phyloP scores from a whole-genome alignment of 306 rosid genomes.

The Malus sieversii region DNA sequence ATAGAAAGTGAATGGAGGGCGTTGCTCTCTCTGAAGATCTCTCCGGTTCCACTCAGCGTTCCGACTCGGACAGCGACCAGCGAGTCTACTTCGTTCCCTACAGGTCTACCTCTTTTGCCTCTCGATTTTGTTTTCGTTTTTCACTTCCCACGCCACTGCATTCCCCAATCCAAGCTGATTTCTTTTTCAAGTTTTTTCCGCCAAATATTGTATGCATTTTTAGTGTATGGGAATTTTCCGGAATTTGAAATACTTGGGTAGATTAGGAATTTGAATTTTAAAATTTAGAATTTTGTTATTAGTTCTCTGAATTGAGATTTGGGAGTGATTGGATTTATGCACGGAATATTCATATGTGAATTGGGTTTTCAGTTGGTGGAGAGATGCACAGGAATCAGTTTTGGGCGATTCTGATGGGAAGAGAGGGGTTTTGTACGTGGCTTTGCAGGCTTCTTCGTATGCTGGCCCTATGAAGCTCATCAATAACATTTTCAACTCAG shows the following conservation, averaged over 20 bases:
- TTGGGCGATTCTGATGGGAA: constrained; percentile 46
- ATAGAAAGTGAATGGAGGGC: constrained; percentile 9
- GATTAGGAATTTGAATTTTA: not conserved
- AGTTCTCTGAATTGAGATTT: constrained; percentile 29
- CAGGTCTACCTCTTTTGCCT: constrained; percentile 38
- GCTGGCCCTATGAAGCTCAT: constrained; percentile 86
- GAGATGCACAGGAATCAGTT: constrained; percentile 71
- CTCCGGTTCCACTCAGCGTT: constrained; percentile 44
- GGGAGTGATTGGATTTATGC: constrained; percentile 17
- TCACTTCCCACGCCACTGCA: not conserved
- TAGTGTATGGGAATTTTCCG: not conserved
- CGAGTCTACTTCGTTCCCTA: constrained; percentile 90
- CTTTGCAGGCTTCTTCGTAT: constrained; percentile 50
- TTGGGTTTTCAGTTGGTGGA: constrained; percentile 89
- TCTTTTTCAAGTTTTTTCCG: not conserved
- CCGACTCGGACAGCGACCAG: constrained; percentile 49
- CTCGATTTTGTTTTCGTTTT: not conserved
- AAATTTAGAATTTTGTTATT: not conserved
- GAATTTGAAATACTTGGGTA: not conserved
- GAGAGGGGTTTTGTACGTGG: constrained; percentile 54
- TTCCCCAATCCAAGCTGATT: not conserved
- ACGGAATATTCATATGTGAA: constrained; percentile 1
- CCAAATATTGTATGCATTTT: not conserved
- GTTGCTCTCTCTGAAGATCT: constrained; percentile 44
- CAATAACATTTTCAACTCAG: constrained; percentile 77